Conservation (phyloP, 345 rosid species). For the Angophora floribunda region DNA sequence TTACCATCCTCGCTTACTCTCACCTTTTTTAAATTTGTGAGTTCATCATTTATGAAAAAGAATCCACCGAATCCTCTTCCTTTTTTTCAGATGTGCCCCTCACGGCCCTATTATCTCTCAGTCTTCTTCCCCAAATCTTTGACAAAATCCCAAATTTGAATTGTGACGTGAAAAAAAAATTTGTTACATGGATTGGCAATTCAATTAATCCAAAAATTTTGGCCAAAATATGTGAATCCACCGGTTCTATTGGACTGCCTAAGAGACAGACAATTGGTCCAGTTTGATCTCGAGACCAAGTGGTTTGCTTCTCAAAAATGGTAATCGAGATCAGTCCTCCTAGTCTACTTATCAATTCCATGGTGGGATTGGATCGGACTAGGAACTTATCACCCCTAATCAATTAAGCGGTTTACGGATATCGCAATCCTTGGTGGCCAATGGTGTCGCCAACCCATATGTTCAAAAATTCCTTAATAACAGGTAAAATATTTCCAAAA, state of each 20-base stretch:
- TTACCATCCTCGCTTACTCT: not conserved
- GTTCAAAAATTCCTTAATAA: too few species aligned
- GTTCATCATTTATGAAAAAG: not conserved
- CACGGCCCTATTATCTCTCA: not conserved
- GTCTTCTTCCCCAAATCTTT: not conserved
- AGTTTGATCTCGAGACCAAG: too few species aligned
- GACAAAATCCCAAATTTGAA: not conserved
- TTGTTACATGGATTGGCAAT: not conserved
- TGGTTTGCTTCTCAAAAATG: too few species aligned
- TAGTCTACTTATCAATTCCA: too few species aligned
- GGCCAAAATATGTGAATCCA: not conserved
- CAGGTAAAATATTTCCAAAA: not conserved
- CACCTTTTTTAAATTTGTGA: not conserved
- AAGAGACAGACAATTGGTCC: too few species aligned
- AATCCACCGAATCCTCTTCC: not conserved
- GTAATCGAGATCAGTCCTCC: not conserved
- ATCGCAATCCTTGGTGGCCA: not conserved
- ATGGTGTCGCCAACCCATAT: not conserved
- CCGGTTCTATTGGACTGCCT: not conserved
- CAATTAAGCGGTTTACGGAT: accelerated
- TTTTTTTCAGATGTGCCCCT: not conserved
- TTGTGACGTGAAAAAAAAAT: too few species aligned
- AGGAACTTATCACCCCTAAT: too few species aligned
- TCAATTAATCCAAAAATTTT: not conserved
- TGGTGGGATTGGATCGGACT: too few species aligned